Percentiles rank a stretch among this genome's conserved stretches.
Evolutionary conservation across 345 rosid species (phyloP).

Genomic region (Euphorbia tirucalli): DNA sequence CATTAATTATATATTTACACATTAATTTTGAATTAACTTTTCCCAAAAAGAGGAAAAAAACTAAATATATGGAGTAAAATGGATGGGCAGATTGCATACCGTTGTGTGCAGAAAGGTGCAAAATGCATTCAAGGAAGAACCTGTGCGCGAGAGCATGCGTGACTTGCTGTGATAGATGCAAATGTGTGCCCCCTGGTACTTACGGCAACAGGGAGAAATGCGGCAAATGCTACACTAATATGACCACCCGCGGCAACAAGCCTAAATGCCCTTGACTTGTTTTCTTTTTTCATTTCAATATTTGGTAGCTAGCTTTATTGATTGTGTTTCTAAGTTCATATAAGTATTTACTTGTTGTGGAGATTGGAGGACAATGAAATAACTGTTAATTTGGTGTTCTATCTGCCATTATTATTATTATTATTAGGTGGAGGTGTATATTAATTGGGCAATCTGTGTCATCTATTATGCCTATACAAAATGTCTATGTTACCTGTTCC

Average conservation of each 20-base stretch:
- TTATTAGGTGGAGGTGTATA: too few relatives aligned
- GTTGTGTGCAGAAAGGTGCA: constrained; percentile 69
- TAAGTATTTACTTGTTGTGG: neutral
- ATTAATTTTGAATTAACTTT: too few relatives aligned
- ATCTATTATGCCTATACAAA: too few relatives aligned
- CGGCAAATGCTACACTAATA: constrained; percentile 80
- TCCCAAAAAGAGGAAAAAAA: too few relatives aligned
- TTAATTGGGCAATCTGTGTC: too few relatives aligned
- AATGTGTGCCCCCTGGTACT: constrained; percentile 94
- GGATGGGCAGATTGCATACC: constrained; percentile 59
- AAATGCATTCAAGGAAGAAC: constrained; percentile 63
- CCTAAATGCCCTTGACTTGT: constrained; percentile 73
- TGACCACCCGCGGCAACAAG: constrained; percentile 66
- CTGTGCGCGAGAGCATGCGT: constrained; percentile 73
- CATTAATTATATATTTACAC: too few relatives aligned
- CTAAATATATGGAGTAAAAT: too few relatives aligned
- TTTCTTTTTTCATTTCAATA: neutral
- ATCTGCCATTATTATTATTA: neutral
- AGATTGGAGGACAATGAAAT: neutral
- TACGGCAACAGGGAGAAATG: constrained; percentile 79
- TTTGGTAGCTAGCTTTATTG: neutral
- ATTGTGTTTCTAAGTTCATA: too few relatives aligned
- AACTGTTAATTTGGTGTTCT: neutral
- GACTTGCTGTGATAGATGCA: constrained; percentile 90
- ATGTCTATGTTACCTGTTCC: too few relatives aligned